Base-by-base conservation (phyloP, 2,329 filamentous ascomycete species). In the Grosmannia penicillata region DNA sequence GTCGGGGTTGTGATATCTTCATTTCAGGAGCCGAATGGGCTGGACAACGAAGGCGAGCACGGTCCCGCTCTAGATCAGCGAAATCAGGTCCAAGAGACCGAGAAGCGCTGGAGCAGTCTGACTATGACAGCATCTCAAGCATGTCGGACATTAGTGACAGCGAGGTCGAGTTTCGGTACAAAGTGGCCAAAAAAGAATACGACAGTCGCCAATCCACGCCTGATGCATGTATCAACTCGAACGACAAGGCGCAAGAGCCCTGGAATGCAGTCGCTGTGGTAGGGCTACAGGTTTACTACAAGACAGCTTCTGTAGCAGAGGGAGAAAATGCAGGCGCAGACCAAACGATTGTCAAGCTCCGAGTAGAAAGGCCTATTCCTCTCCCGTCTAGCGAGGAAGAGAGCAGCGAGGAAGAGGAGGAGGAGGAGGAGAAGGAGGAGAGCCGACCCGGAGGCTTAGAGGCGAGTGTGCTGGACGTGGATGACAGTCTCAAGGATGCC, bases 201-300 rank as follows among this genome's bases (percentile, higher is more conserved):
- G 13, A 11, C 7, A 30, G 28, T 17, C 14, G 28, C 28, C 13
- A 6, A 21, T 23, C 30, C 38, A 18, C n/a, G n/a, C n/a, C n/a
- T n/a, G n/a, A n/a, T n/a, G 30, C 10, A 18, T 4, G 34, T 25
- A n/a, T 9, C 7, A 64, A 68, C 22, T 60, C 64, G 18, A 57
- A 58, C 22, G 63, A 65, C 42, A 64, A 70, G 25, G 65, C 69
- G 47, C 58, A 56, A 24, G 65, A 74, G 22, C 65, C 70, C 0
- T 78, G 74, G 74, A 77, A 77, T 49, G 72, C 74, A 1, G 62
- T 77, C 10, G 70, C 63, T 14, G 70, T 75, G 13, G 64, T 78
- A 0, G 72, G 74, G 0, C 54, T 78, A 39, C 63, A 71, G 17
- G 63, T 78, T 7, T 78, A 76, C 51, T 65, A 69, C 53, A 66